Conservation (phyloP, 306 rosid species). For the Cucumis sativus region Cucumber_9930_V3 NC_026657.2:7681501-7682000, state of each 20-base stretch:
- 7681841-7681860: constrained; percentile 28
- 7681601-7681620: constrained; percentile 89
- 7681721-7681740: constrained; percentile 13
- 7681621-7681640: constrained; percentile 81
- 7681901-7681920: constrained; percentile 6
- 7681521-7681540: constrained; percentile 97
- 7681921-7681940: constrained; percentile 35
- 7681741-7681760: not conserved
- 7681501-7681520: constrained; percentile 88
- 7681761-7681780: constrained; percentile 43
- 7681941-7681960: constrained; percentile 92
- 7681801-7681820: constrained; percentile 90
- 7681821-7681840: constrained; percentile 94
- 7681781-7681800: constrained; percentile 58
- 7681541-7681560: constrained; percentile 71
- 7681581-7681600: constrained; percentile 87
- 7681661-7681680: constrained; percentile 94
- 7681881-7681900: constrained; percentile 3
- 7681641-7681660: constrained; percentile 82
- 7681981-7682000: constrained; percentile 63
- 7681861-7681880: not conserved
- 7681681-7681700: constrained; percentile 92
- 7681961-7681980: constrained; percentile 45
- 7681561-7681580: constrained; percentile 95
- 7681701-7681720: constrained; percentile 10